Conservation (phyloP, 2,329 filamentous ascomycete genomes). For the Colletotrichum echinochloae region DNA sequence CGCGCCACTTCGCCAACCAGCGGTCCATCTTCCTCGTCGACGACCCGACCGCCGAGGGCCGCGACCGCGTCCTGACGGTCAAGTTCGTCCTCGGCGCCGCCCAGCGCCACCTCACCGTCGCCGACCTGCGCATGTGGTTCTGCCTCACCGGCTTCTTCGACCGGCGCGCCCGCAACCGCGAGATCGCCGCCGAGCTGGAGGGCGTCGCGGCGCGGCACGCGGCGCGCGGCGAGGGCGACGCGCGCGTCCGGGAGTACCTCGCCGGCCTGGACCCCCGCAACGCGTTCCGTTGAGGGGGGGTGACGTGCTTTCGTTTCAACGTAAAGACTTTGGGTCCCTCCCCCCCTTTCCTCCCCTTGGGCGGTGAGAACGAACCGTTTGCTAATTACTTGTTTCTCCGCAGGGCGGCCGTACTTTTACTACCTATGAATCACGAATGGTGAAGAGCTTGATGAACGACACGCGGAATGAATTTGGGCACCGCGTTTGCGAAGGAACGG, state of each 20-base stretch:
- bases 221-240: neutral
- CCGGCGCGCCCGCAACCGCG: neutral
- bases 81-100: neutral
- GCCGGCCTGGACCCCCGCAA: neutral
- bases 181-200: neutral
- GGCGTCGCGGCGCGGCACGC: neutral
- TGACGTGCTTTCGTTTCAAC: no score
- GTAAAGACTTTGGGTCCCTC: no score
- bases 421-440: no score
- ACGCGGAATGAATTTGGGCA: no score
- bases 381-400: no score
- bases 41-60: neutral
- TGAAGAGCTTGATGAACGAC: no score
- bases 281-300: neutral
- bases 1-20: neutral
- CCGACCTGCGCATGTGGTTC: neutral
- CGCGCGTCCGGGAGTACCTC: neutral
- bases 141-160: neutral
- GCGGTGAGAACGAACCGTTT: no score
- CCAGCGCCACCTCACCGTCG: neutral
- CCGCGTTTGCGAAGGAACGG: no score
- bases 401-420: no score
- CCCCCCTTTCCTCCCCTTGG: no score
- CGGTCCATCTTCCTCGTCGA: neutral
- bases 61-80: neutral